phyloP scores from a whole-genome alignment of 257 asterid genomes.

The Mitragyna speciosa region DNA sequence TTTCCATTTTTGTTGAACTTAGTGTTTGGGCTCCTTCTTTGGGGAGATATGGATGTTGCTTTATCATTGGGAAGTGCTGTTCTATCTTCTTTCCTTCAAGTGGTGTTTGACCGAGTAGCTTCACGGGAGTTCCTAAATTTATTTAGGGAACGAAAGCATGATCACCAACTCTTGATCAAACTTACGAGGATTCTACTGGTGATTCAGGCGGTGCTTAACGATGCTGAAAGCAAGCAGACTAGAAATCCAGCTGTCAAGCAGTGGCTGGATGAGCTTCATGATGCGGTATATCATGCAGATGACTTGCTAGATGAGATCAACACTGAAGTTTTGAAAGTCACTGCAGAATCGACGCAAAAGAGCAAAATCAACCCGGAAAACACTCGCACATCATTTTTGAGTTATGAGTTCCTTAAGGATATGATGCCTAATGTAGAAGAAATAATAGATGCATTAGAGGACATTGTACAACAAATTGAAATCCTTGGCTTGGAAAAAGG shows the following conservation, averaged over 20 bases:
- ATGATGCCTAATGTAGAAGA: constrained; percentile 10
- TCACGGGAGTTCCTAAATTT: not conserved
- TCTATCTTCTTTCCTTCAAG: constrained; percentile 6
- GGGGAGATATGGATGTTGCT: constrained; percentile 1
- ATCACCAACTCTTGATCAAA: not conserved
- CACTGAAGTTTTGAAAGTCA: constrained; percentile 16
- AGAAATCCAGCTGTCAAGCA: not conserved
- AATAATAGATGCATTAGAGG: constrained; percentile 12
- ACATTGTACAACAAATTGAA: not conserved
- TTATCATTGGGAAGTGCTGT: constrained; percentile 14
- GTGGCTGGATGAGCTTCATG: constrained; percentile 21
- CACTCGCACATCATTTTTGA: not conserved
- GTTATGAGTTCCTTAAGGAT: not conserved
- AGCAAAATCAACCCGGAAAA: constrained; percentile 6
- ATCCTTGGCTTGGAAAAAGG: not conserved
- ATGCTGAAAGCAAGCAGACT: constrained; percentile 24
- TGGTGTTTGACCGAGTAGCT: constrained; percentile 14
- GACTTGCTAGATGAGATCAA: constrained; percentile 22
- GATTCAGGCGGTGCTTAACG: constrained; percentile 18
- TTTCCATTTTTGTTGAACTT: too few species aligned
- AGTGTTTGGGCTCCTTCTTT: not conserved
- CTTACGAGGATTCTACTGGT: not conserved
- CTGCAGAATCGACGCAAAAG: constrained; percentile 1
- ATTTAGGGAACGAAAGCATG: not conserved
- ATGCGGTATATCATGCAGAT: constrained; percentile 17